These are phyloP conservation scores for Raffaelea albimanens DNA, from an alignment of 2,329 filamentous ascomycete species.

Conservation along the genomic window DNA sequence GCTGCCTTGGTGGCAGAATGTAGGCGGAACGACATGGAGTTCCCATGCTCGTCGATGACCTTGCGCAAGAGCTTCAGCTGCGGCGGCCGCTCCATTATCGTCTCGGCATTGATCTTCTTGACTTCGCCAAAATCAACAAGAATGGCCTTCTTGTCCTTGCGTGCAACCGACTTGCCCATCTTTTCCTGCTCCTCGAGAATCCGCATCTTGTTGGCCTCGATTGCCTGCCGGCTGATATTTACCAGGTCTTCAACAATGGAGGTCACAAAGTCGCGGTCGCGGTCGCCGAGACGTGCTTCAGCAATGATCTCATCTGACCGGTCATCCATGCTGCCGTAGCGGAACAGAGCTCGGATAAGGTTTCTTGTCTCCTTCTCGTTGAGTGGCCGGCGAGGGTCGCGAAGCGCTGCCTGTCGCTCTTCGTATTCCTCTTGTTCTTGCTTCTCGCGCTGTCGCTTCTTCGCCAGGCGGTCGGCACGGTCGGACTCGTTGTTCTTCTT, in stretches of 20 bases:
- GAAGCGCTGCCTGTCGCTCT: slow-evolving; percentile 61
- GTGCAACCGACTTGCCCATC: slow-evolving; percentile 72
- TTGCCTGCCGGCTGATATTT: slow-evolving; percentile 43
- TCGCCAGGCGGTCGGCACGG: slow-evolving; percentile 52
- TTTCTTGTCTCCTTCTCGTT: slow-evolving; percentile 90
- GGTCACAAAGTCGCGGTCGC: slow-evolving; percentile 72
- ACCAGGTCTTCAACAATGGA: slow-evolving; percentile 69
- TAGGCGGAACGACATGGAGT: slow-evolving; percentile 74
- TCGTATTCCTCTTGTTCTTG: slow-evolving; percentile 65
- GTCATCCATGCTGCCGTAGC: slow-evolving; percentile 84
- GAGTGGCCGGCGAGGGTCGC: slow-evolving; percentile 81
- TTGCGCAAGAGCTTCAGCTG: slow-evolving; percentile 80
- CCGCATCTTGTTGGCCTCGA: slow-evolving; percentile 59
- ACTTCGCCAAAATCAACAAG: slow-evolving; percentile 90
- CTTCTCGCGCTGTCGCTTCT: slow-evolving; percentile 57
- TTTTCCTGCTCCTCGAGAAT: slow-evolving; percentile 76
- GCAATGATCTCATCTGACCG: slow-evolving; percentile 78
- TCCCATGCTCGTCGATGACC: slow-evolving; percentile 54
- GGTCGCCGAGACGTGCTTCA: slow-evolving; percentile 74
- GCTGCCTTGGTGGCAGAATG: slow-evolving; percentile 87
- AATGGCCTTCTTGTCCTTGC: slow-evolving; percentile 96
- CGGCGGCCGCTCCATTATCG: slow-evolving; percentile 79
- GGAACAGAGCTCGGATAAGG: slow-evolving; percentile 80
- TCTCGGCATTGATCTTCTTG: slow-evolving; percentile 93
- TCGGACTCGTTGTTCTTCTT: slow-evolving; percentile 46